These are phyloP conservation scores for Coemansia sp. DNA, from an alignment of 192 early-diverging fungal species.

Conservation along the genomic window DNA sequence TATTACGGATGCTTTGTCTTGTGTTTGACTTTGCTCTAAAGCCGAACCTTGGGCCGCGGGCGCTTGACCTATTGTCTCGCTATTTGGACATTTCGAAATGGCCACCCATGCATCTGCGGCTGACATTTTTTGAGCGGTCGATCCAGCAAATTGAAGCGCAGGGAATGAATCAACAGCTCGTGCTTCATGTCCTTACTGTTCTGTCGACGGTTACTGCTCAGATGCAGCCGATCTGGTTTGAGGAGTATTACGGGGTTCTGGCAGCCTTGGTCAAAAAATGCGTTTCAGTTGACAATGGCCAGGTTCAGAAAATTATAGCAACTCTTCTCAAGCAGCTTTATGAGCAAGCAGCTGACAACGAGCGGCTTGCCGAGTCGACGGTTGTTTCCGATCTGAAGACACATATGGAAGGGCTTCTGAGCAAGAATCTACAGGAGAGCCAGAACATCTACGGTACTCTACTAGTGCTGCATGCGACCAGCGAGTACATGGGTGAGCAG, in stretches of 20 bases:
- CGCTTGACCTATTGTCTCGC: constrained; percentile 33
- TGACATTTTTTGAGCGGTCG: constrained; percentile 55
- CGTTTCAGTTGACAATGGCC: constrained; percentile 71
- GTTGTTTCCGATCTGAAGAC: constrained; percentile 58
- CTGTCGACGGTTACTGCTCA: constrained; percentile 43
- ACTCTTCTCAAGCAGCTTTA: constrained; percentile 75
- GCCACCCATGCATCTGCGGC: constrained; percentile 45
- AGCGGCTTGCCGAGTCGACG: constrained; percentile 26
- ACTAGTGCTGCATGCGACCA: constrained; percentile 66
- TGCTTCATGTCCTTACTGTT: constrained; percentile 47
- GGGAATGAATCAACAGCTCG: constrained; percentile 53
- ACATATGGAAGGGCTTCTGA: constrained; percentile 64
- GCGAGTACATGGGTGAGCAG: constrained; percentile 63
- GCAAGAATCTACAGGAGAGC: constrained; percentile 65
- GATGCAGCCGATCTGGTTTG: constrained; percentile 55
- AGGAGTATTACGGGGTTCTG: constrained; percentile 47
- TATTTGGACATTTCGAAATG: constrained; percentile 41
- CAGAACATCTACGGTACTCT: constrained; percentile 68
- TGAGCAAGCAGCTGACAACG: constrained; percentile 54
- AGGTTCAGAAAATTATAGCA: constrained; percentile 69
- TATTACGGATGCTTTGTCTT: constrained; percentile 51
- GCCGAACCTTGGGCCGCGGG: constrained; percentile 41
- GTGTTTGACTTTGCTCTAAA: constrained; percentile 54
- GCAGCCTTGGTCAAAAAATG: constrained; percentile 46
- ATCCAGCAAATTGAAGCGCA: constrained; percentile 52